Conservation (phyloP, 2,329 filamentous ascomycete genomes). For the Xenosphaeropsis pyriputrescens region DNA sequence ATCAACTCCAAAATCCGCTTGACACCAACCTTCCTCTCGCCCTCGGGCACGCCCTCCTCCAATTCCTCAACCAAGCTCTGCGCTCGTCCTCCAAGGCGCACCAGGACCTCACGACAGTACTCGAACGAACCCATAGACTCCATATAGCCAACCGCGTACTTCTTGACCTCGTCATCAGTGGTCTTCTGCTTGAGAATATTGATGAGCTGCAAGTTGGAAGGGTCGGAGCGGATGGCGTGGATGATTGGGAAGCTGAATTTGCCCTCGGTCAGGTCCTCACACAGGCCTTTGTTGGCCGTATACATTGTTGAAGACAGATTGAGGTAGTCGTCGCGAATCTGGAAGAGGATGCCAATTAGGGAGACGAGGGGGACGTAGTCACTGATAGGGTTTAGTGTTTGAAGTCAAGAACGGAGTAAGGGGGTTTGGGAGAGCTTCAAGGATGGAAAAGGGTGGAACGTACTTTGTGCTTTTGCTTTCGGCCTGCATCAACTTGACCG, state of each 20-base stretch:
- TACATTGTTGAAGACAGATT: slow-evolving; percentile 69
- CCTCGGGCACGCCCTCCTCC: slow-evolving; percentile 33
- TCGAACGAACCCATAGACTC: slow-evolving; percentile 78
- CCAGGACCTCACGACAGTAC: slow-evolving; percentile 60
- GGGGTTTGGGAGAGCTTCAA: neutral
- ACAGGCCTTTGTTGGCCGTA: slow-evolving; percentile 79
- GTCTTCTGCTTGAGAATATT: slow-evolving; percentile 91
- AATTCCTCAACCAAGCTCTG: slow-evolving; percentile 43
- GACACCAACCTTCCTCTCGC: slow-evolving; percentile 39
- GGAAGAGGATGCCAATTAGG: slow-evolving; percentile 72
- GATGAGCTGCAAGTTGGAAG: slow-evolving; percentile 62
- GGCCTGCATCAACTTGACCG: slow-evolving; percentile 79
- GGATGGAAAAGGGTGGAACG: slow-evolving; percentile 1
- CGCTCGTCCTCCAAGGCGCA: slow-evolving; percentile 48
- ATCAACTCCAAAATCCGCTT: slow-evolving; percentile 58
- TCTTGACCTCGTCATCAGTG: slow-evolving; percentile 73
- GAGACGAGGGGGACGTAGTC: slow-evolving; percentile 79
- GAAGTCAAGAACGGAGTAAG: neutral
- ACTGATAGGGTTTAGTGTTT: slow-evolving; percentile 13
- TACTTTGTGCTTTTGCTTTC: slow-evolving; percentile 37
- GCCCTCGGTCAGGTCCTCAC: slow-evolving; percentile 89
- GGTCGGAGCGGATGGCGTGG: slow-evolving; percentile 73
- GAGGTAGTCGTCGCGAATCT: slow-evolving; percentile 87
- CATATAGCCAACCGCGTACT: slow-evolving; percentile 86
- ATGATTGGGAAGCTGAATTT: slow-evolving; percentile 97